phyloP scores from a whole-genome alignment of 768 basidiomycete species.

The Leccinum ochraceum region DNA sequence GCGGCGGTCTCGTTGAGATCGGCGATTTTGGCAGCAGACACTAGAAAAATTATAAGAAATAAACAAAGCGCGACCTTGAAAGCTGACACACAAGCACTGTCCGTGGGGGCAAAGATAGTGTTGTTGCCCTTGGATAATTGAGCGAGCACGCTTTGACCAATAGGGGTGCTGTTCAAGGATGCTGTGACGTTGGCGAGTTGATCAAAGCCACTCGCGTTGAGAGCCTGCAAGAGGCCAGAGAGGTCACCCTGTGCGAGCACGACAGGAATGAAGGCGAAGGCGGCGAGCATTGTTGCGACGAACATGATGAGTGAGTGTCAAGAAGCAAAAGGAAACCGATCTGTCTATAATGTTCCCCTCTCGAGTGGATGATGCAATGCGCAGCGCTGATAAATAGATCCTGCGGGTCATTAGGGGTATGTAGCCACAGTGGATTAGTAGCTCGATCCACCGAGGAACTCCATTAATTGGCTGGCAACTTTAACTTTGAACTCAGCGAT shows the following conservation, averaged over 20 bases:
- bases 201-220: constrained; percentile 43
- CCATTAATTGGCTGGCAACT: not conserved
- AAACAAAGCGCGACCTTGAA: not conserved
- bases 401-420: not conserved
- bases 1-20: constrained; percentile 35
- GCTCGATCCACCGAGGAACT: not conserved
- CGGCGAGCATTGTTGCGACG: constrained; percentile 3
- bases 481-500: constrained; percentile 7
- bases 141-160: constrained; percentile 45
- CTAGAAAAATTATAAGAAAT: constrained; percentile 14
- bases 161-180: constrained; percentile 44
- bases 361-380: constrained; percentile 28
- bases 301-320: constrained; percentile 21
- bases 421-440: not conserved
- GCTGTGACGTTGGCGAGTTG: constrained; percentile 41
- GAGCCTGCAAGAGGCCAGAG: constrained; percentile 36
- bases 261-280: constrained; percentile 27
- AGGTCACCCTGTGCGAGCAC: constrained; percentile 36
- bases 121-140: constrained; percentile 45
- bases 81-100: constrained; percentile 51
- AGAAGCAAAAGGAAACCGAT: too few species aligned
- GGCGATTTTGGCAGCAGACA: constrained; percentile 14
- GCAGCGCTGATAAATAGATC: constrained; percentile 10
- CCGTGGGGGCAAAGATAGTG: constrained; percentile 59
- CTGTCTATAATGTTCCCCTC: not conserved